A percentile compares a stretch with the other conserved stretches of the same genome.
phyloP scores from a whole-genome alignment of 306 rosid genomes.

The Phaseolus lunatus region DNA sequence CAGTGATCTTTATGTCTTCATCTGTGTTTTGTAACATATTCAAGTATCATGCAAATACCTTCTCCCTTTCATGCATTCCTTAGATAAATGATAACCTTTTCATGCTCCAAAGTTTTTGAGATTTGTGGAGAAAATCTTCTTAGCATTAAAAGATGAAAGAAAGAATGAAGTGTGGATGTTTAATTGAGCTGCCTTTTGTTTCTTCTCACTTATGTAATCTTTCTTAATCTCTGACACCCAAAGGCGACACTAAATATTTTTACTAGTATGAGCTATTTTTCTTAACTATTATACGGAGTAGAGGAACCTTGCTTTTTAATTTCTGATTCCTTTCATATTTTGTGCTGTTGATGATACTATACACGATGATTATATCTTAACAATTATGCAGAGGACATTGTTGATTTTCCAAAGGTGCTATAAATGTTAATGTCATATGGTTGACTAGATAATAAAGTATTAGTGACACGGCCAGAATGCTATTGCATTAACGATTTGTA shows the following conservation, averaged over 20 bases:
- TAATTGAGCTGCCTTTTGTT: conserved; percentile 30
- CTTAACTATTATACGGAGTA: background rate
- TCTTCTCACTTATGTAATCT: conserved; percentile 10
- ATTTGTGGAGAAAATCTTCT: background rate
- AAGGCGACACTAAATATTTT: background rate
- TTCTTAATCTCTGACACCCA: conserved; percentile 7
- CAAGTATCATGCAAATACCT: conserved; percentile 5
- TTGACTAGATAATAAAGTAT: background rate
- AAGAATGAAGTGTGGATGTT: background rate
- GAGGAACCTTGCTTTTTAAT: background rate
- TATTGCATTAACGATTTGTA: background rate
- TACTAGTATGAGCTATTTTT: conserved; percentile 22
- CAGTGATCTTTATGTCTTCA: conserved; percentile 6
- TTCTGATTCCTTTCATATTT: background rate
- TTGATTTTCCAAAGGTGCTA: background rate
- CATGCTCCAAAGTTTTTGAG: background rate
- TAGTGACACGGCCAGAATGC: background rate
- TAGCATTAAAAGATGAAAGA: background rate
- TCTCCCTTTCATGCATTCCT: conserved; percentile 17
- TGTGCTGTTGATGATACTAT: background rate
- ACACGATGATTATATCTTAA: background rate
- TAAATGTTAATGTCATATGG: background rate
- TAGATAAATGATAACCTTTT: background rate
- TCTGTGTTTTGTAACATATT: conserved; percentile 14
- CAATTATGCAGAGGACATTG: background rate